Base-by-base conservation (phyloP, 352 stramenopile genomes). In the Phytophthora litchii region DNA sequence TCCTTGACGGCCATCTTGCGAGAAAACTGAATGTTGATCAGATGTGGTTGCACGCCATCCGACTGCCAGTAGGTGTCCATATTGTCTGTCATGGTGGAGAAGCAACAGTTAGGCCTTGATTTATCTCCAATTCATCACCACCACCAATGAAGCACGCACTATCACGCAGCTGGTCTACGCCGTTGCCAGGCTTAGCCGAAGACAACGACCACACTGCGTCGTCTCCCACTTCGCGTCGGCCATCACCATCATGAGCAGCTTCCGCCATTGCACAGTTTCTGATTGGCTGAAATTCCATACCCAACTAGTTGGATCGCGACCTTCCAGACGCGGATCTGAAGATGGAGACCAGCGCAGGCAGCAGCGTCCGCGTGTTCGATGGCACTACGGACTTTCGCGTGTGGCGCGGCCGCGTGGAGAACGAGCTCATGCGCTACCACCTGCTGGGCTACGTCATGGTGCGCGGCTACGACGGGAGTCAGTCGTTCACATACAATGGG, bases 41-140 rank as follows among this genome's bases (percentile, higher is more conserved):
- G 79, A 64, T 99, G 97, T 21, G 97, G 97, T 70, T 99, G 96
- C 14, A 82, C 69, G 34, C 88, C 88, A 57, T 96, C 88, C 54
- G 87, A 98, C 71, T 99, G 97, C 97, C 97, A 99, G 68, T 99
- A 99, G 5, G 96, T 99, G 62, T 99, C 95, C 31, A 95, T 73
- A 59, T 86, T 98, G 55, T 98, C 89, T 95, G 58, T 36, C 34
- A 27, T 4, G 40, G 4, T 32, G 48, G 29, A 14, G 41, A 27
- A 29, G 20, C 36, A 32, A 9, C 21, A 17, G 42, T 59, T 44
- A 72, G 32, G 36, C 12, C 16, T 8, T 40, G 13, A 14, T 32
- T 20, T 7, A 36, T 27, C n/a, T 54, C 9, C 34, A 52, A 1
- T 16, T 27, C 35, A 23, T 1, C 29, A 29, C 31, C n/a, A n/a